Conservation (phyloP, 2,329 filamentous ascomycete species). For the Aschersonia sp. region DNA sequence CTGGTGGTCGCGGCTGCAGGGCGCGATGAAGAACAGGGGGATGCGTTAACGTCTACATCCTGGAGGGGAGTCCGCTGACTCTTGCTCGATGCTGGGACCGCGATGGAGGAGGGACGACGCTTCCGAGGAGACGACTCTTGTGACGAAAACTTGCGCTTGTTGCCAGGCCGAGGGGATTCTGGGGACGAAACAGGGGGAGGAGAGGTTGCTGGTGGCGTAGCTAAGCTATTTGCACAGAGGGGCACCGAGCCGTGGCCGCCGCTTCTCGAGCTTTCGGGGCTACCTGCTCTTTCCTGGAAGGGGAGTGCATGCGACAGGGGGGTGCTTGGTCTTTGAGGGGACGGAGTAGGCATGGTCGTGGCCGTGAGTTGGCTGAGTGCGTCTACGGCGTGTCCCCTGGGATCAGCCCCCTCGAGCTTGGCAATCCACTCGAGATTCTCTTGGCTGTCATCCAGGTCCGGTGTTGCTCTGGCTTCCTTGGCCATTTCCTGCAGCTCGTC, state of each 20-base stretch:
- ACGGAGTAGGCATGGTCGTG: constrained; percentile 20
- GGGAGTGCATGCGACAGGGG: neutral
- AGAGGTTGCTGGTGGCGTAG: neutral
- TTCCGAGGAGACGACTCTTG: neutral
- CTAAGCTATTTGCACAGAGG: neutral
- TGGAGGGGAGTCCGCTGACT: neutral
- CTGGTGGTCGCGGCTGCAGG: no score
- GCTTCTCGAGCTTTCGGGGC: neutral
- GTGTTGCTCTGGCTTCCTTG: constrained; percentile 33
- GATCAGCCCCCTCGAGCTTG: constrained; percentile 41
- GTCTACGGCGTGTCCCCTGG: constrained; percentile 26
- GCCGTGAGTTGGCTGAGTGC: constrained; percentile 29
- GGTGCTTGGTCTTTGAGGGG: constrained; percentile 9
- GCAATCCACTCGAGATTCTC: constrained; percentile 48
- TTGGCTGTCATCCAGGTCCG: constrained; percentile 38
- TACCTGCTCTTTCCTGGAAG: neutral
- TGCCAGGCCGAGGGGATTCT: neutral
- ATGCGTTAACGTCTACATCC: neutral
- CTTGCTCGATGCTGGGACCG: neutral
- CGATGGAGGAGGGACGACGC: no score
- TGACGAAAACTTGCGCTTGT: neutral
- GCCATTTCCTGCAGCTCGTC: constrained; percentile 56
- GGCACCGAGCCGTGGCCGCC: no score
- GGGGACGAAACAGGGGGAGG: neutral
- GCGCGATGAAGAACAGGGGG: neutral